phyloP scores from a whole-genome alignment of 2,329 filamentous ascomycete species.

The Penicillium sumatraense region DNA sequence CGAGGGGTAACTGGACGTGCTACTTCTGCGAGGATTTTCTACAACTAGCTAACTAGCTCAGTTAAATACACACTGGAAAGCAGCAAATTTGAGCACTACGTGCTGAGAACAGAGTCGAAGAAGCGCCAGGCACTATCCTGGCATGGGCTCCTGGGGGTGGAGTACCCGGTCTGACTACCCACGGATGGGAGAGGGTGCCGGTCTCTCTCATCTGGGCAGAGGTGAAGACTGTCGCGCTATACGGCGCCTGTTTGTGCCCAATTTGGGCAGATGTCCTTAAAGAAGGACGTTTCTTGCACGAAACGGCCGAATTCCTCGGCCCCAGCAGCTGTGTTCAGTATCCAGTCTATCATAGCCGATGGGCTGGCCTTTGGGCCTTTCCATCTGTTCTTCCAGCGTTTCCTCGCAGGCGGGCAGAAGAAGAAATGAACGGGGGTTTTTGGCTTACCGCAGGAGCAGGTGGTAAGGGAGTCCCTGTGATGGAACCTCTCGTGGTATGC shows the following conservation, averaged over 20 bases:
- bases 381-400: slow-evolving; percentile 14
- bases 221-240: slow-evolving; percentile 1
- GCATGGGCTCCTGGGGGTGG: neutral
- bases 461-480: slow-evolving; percentile 6
- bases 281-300: slow-evolving; percentile 3
- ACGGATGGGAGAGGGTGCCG: neutral
- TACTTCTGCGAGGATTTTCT: slow-evolving; percentile 1
- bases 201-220: neutral
- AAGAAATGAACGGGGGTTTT: slow-evolving; percentile 9
- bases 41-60: slow-evolving; percentile 1
- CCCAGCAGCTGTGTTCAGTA: slow-evolving; percentile 8
- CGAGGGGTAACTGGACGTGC: slow-evolving; percentile 12
- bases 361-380: slow-evolving; percentile 10
- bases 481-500: slow-evolving; percentile 8
- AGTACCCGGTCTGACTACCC: neutral
- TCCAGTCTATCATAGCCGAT: slow-evolving; percentile 9
- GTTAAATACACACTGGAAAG: neutral
- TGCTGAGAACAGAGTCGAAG: neutral
- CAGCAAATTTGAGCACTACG: slow-evolving; percentile 2
- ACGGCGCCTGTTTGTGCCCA: neutral
- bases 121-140: neutral
- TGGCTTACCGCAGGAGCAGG: slow-evolving; percentile 10
- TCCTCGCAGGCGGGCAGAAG: slow-evolving; percentile 14
- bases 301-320: slow-evolving; percentile 6
- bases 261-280: neutral